phyloP scores from a whole-genome alignment of 176 grass and related monocot genomes.

The Chloris gayana region DNA sequence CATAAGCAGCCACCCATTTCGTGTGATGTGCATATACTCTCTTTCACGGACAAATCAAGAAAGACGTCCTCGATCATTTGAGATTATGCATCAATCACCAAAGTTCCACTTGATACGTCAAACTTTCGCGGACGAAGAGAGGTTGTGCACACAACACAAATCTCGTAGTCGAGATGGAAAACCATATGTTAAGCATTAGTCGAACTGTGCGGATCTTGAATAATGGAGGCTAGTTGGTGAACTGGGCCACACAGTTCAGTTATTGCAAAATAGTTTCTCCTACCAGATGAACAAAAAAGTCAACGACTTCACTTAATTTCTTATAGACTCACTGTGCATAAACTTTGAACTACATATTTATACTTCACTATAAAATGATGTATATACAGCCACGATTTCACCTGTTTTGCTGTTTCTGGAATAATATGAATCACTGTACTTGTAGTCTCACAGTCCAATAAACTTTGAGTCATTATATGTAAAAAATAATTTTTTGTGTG shows the following conservation, averaged over 20 bases:
- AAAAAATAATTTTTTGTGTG: neutral
- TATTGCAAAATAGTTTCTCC: neutral
- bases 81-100: no score
- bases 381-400: neutral
- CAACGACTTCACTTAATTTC: conserved; percentile 3
- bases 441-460: neutral
- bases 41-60: no score
- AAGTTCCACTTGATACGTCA: no score
- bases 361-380: neutral
- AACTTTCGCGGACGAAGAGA: no score
- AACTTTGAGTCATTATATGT: no score
- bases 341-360: neutral
- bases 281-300: neutral
- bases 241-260: neutral
- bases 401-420: neutral
- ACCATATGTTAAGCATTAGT: neutral
- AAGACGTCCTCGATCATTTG: no score
- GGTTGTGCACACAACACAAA: no score
- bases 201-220: neutral
- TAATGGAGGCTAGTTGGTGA: neutral
- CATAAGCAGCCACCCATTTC: no score
- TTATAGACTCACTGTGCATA: neutral
- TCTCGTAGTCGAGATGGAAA: no score
- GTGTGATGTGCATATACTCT: no score
- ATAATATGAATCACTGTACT: neutral